Evolutionary conservation across 139 green algal species (phyloP).

Genomic region (Cymbomonas tetramitiformis): DNA sequence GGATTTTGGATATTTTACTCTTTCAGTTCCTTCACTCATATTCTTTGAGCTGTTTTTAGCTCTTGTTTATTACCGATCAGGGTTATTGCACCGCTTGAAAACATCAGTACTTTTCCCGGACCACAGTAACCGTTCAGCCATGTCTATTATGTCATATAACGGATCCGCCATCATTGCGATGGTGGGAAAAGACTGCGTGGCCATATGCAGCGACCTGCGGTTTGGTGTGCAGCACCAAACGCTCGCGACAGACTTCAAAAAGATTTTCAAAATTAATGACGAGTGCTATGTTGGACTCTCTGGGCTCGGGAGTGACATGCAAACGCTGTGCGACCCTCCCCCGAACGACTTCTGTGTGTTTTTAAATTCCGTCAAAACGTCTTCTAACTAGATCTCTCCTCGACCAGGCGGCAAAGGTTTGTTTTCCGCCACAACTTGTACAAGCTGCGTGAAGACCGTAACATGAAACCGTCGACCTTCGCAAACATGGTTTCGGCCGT

Average conservation of each 20-base stretch:
- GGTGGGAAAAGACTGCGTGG: conserved; percentile 84
- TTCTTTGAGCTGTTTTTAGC: no score
- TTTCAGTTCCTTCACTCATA: no score
- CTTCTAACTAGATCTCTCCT: no score
- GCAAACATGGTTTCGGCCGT: conserved; percentile 71
- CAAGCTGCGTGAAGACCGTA: conserved; percentile 84
- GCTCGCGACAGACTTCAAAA: conserved; percentile 84
- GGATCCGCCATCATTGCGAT: conserved; percentile 77
- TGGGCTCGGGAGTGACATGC: not conserved
- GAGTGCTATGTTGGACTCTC: conserved; percentile 80
- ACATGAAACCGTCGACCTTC: conserved; percentile 89
- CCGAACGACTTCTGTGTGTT: no score
- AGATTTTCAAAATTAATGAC: conserved; percentile 86
- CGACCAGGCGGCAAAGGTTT: conserved; percentile 67
- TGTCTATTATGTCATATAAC: conserved; percentile 59
- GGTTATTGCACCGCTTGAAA: no score
- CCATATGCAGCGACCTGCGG: conserved; percentile 85
- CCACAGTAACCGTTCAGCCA: no score
- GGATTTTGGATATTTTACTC: no score
- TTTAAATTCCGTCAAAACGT: no score
- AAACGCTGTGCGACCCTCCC: no score
- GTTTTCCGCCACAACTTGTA: conserved; percentile 94
- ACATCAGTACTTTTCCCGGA: no score
- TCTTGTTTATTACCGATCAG: no score
- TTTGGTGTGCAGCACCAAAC: conserved; percentile 94